phyloP scores from a whole-genome alignment of 352 stramenopile species.

The Phytophthora foliorum region DNA sequence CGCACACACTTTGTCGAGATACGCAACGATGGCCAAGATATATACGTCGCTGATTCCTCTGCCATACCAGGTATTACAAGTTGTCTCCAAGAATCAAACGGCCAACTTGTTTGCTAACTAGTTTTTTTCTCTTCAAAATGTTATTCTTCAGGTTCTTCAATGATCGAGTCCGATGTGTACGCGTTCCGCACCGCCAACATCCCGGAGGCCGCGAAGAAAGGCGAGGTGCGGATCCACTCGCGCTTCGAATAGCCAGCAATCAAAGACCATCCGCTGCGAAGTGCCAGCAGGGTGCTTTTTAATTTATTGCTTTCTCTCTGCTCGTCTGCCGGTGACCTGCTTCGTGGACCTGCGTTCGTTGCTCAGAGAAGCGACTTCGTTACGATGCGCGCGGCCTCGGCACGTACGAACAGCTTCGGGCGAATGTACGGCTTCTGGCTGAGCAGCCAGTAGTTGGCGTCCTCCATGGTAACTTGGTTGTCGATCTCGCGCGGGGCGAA shows the following conservation, averaged over 20 bases:
- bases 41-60: constrained; percentile 86
- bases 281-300: constrained; percentile 31
- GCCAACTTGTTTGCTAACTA: constrained; percentile 10
- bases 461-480: constrained; percentile 85
- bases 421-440: constrained; percentile 88
- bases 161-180: constrained; percentile 80
- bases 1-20: constrained; percentile 84
- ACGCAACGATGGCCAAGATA: constrained; percentile 64
- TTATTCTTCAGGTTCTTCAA: constrained; percentile 33
- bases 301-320: constrained; percentile 43
- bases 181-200: constrained; percentile 68
- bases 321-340: constrained; percentile 3
- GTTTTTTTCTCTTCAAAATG: constrained; percentile 14
- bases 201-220: constrained; percentile 47
- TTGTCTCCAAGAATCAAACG: not conserved
- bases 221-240: constrained; percentile 74
- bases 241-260: constrained; percentile 62
- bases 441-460: constrained; percentile 85
- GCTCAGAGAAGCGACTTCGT: constrained; percentile 79
- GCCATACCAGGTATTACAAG: constrained; percentile 50
- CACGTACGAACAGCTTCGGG: constrained; percentile 87
- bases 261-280: constrained; percentile 20
- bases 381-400: constrained; percentile 81
- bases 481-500: constrained; percentile 59
- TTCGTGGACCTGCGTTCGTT: not conserved